These are phyloP conservation scores for Oryza glaberrima DNA, from an alignment of 176 grass and related monocot genomes.

Conservation along the genomic window DNA sequence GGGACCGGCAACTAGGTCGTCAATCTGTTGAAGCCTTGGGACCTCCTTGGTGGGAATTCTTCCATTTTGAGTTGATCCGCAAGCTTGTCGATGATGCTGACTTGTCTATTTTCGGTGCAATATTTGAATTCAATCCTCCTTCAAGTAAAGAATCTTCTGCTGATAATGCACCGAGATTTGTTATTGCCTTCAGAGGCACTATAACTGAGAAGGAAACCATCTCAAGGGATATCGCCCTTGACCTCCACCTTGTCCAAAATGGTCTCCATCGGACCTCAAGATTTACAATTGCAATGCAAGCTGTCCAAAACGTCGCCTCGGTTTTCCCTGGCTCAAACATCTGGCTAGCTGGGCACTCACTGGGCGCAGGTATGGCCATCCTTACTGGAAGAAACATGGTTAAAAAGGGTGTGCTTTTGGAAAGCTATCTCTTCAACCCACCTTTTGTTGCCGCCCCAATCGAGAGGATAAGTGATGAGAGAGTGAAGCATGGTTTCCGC, in stretches of 20 bases:
- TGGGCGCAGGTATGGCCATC: constrained; percentile 74
- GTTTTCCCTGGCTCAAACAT: constrained; percentile 61
- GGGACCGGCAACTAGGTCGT: constrained; percentile 72
- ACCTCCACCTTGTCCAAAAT: constrained; percentile 75
- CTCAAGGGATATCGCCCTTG: constrained; percentile 72
- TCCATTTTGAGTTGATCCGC: constrained; percentile 76
- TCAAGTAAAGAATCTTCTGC: constrained; percentile 41
- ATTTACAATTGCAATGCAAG: constrained; percentile 91
- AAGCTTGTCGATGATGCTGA: constrained; percentile 90
- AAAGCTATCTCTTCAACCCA: constrained; percentile 92
- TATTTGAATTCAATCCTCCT: constrained; percentile 82
- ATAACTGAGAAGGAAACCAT: constrained; percentile 83
- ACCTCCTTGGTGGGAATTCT: constrained; percentile 90
- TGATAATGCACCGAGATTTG: constrained; percentile 73
- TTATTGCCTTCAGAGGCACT: constrained; percentile 92
- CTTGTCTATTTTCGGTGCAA: constrained; percentile 79
- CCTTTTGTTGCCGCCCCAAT: constrained; percentile 84
- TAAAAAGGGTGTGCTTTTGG: constrained; percentile 64
- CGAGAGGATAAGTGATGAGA: constrained; percentile 82
- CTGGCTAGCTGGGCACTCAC: constrained; percentile 85
- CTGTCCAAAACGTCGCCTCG: constrained; percentile 69
- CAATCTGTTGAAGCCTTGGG: constrained; percentile 59
- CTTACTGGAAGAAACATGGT: constrained; percentile 96
- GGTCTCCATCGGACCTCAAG: constrained; percentile 80
- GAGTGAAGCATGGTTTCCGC: constrained; percentile 85